These are phyloP conservation scores for Colletotrichum melonis DNA, from an alignment of 2,329 filamentous ascomycete species.

Conservation along the genomic window DNA sequence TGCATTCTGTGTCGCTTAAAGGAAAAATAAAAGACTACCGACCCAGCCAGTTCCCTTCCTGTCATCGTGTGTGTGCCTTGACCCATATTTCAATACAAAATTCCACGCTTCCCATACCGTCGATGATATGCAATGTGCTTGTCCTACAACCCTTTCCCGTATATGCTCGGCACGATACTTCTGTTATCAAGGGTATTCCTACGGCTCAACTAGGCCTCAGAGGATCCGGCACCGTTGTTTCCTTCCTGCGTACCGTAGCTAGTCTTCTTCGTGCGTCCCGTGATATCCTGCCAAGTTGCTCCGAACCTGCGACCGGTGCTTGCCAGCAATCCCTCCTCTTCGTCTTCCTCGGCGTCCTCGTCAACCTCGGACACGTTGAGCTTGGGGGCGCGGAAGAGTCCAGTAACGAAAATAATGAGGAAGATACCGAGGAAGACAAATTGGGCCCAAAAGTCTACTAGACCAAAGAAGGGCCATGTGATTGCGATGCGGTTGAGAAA, in stretches of 20 bases:
- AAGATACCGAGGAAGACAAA: conserved; percentile 91
- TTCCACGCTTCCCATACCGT: not conserved
- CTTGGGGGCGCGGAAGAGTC: conserved; percentile 83
- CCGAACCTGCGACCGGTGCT: conserved; percentile 85
- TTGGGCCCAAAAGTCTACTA: conserved; percentile 95
- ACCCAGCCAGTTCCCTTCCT: not conserved
- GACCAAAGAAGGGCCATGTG: conserved; percentile 95
- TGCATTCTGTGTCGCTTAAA: conserved; percentile 25
- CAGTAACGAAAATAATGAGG: conserved; percentile 81
- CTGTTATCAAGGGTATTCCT: not conserved
- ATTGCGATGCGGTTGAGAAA: conserved; percentile 93
- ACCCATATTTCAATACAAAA: not conserved
- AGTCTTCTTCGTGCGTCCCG: conserved; percentile 57
- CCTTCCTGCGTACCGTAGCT: conserved; percentile 27
- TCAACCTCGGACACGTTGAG: conserved; percentile 83
- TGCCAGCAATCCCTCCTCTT: conserved; percentile 91
- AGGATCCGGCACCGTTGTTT: conserved; percentile 20
- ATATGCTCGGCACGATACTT: not conserved
- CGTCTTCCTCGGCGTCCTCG: conserved; percentile 89
- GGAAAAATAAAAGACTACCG: not conserved
- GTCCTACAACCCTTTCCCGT: not conserved
- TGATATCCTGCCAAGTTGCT: conserved; percentile 90
- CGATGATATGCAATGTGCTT: conserved; percentile 1
- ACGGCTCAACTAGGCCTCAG: conserved; percentile 4
- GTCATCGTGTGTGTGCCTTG: conserved; percentile 18